Base-by-base conservation (phyloP, 257 asterid genomes). In the Nicotiana otophora region DNA sequence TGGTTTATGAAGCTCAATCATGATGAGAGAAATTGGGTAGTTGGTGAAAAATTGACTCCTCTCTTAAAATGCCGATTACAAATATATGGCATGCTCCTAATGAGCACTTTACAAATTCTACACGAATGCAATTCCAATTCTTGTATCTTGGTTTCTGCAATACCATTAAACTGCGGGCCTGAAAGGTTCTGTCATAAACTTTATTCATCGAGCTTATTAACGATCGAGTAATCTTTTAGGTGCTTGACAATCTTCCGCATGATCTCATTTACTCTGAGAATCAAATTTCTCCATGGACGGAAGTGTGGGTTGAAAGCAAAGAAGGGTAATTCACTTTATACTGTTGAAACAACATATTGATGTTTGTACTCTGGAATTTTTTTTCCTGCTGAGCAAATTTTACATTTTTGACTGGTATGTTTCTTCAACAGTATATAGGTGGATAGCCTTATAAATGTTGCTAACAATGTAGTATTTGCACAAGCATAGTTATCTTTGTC, bases 171-270 rank as follows among this genome's bases (percentile, higher is more conserved):
- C 28, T 51, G 5, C 26, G 63, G 28, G 57, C 67, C 76, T 19
- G 48, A 76, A 74, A 62, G 53, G 5, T 67, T 15, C 54, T 83
- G 19, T n/a, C 63, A 20, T n/a, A 3, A 64, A 78, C 79, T 78
- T 72, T 55, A 72, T 61, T 31, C 23, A 9, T 48, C 57, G 79
- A 4, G 19, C 67, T 63, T 81, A 66, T 51, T 36, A 81, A 66
- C 3, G 28, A 42, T 34, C 34, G 51, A 51, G 55, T 81, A 58
- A 81, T 88, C 82, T 74, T 70, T 55, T 86, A 96, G 99, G 97
- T 96, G 69, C 98, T 96, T 83, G 99, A 96, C 92, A 96, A 96
- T 92, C 99, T 96, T 85, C 98, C 98, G 20, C 99, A 96, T 53
- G 99, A 96, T 87, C 95, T 96, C 83, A 88, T 94, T 86, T 90